Percentiles rank a stretch among this genome's conserved stretches.
Evolutionary conservation across 768 basidiomycete species (phyloP).

Genomic region (Mycena galericulata): DNA sequence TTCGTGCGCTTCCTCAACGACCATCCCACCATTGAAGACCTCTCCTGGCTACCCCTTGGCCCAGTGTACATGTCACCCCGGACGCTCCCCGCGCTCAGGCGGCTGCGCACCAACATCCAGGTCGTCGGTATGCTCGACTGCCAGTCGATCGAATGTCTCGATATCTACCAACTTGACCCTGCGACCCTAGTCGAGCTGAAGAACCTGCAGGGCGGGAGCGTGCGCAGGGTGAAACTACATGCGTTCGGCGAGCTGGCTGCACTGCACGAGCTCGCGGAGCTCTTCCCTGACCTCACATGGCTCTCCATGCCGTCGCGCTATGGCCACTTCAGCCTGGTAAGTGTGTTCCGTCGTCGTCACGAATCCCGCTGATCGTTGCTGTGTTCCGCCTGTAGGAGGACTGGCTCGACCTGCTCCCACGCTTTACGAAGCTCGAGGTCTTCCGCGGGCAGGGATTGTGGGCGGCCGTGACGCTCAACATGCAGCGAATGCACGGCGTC

Average conservation of each 20-base stretch:
- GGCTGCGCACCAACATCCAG: conserved; percentile 49
- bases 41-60: conserved; percentile 59
- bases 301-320: conserved; percentile 52
- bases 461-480: conserved; percentile 50
- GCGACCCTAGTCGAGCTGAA: conserved; percentile 45
- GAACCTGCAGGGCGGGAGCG: conserved; percentile 43
- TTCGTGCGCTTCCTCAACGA: conserved; percentile 54
- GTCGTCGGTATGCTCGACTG: conserved; percentile 51
- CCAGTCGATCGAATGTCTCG: conserved; percentile 51
- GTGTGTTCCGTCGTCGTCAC: conserved; percentile 20
- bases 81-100: conserved; percentile 55
- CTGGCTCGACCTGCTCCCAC: conserved; percentile 55
- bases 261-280: conserved; percentile 48
- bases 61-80: conserved; percentile 47
- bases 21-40: conserved; percentile 60
- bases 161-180: conserved; percentile 46
- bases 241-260: conserved; percentile 43
- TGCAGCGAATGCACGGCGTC: conserved; percentile 54
- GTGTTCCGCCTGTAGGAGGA: conserved; percentile 41
- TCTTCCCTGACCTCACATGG: conserved; percentile 55
- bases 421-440: conserved; percentile 56
- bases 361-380: conserved; percentile 9
- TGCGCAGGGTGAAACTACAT: conserved; percentile 50
- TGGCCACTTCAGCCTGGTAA: conserved; percentile 43
- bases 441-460: conserved; percentile 59